Base-by-base conservation (phyloP, 176 grass and related monocot genomes). In the Urochloa ruziziensis region DNA sequence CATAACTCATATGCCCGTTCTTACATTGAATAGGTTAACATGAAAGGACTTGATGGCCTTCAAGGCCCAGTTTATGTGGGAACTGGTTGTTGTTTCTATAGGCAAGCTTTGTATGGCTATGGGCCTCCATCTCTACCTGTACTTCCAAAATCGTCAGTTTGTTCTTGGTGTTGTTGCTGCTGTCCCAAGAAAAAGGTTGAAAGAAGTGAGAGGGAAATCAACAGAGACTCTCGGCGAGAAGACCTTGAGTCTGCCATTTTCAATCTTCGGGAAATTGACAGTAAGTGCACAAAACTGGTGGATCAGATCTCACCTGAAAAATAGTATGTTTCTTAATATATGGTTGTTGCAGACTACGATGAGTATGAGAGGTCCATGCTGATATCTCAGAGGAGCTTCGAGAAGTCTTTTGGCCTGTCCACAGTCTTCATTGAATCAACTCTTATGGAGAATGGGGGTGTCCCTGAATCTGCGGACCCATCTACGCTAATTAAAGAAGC, bases 51-150 rank as follows among this genome's bases (percentile, higher is more conserved):
- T 87, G 96, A 98, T 85, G 96, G 96, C 47, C 12, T 98, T 86
- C 96, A 98, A 93, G 93, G 96, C 4, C 96, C 96, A 0, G 96
- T 98, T 88, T 98, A 98, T 89, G 96, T 98, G 79, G 96, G 96
- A 82, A 98, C 96, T 82, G 96, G 96, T 91, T 98, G 96, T 71
- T 91, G 92, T 91, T 98, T 98, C 74, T 95, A 95, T 83, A 85
- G 96, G 75, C 91, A 93, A 90, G 96, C 96, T 15, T 91, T 98
- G 13, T 98, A 98, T 83, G 96, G 96, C 37, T 98, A 98, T 74
- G 96, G 96, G 51, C 96, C 93, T 82, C 89, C 91, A 88, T 98
- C 96, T 67, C 87, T 98, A 46, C 96, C 96, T 37, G 85, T 89
- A 10, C 84, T 98, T 86, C 93, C 96, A 34, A 98, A 98, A 77